Base-by-base conservation (phyloP, 2,329 filamentous ascomycete genomes). In the Atkinsonella texensis region DNA sequence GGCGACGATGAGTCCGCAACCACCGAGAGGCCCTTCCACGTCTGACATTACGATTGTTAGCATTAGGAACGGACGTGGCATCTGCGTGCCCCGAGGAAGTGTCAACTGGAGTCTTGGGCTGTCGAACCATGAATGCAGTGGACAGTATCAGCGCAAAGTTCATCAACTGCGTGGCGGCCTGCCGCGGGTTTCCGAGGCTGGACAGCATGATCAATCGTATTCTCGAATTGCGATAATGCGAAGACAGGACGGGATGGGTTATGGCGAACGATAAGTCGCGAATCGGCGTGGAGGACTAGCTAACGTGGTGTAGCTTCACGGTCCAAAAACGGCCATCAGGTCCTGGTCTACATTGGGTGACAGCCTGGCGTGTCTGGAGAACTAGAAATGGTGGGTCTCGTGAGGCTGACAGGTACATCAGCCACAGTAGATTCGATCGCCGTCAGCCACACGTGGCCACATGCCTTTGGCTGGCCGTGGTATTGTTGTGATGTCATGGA, bases 141-240 rank as follows among this genome's bases (percentile, higher is more conserved):
- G 85, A 89, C 48, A 95, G 80, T 55, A 95, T 88, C 56, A 96
- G 81, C 52, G 84, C 89, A 68, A 96, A 95, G 72, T 94, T 95
- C 64, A 95, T 81, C 59, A 91, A 69, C 74, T 95, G 89, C 47
- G 81, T 77, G 61, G 89, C 83, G 51, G 86, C 77, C 67, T 94
- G 88, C 68, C 89, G 85, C 58, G 87, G 85, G 68, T 88, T 89
- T 54, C 75, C 72, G 57, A 94, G 74, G 57, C 75, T 71, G 44
- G 83, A 80, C 57, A 91, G 63, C 86, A 90, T 90, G 53, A 44
- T 44, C 51, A 17, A 28, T 15, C 17, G 40, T 23, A 23, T 17
- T 32, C 17, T 39, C 17, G 15, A 23, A 9, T 49, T n/a, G 4
- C n/a, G 10, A n/a, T n/a, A n/a, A 7, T 6, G 0, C n/a, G 7